A percentile compares a stretch with the other conserved stretches of the same genome.
These are phyloP conservation scores for Colletotrichum sp. DNA, from an alignment of 2,329 filamentous ascomycete genomes.

Conservation along the genomic window DNA sequence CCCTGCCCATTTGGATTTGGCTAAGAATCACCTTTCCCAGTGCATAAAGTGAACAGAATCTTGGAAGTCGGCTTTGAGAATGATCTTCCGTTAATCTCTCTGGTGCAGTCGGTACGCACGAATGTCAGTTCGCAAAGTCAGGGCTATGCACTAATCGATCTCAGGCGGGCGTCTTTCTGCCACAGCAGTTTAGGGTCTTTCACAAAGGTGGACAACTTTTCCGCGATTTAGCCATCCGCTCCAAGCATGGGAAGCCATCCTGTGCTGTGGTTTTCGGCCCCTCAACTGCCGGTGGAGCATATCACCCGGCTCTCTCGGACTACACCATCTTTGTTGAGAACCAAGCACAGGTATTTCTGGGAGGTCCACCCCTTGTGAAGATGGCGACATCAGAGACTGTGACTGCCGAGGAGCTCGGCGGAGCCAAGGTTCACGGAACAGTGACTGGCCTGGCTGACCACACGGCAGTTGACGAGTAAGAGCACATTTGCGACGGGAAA, in stretches of 20 bases:
- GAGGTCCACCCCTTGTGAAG: background rate
- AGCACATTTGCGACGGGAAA: background rate
- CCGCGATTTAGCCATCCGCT: background rate
- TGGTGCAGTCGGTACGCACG: background rate
- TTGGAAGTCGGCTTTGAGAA: background rate
- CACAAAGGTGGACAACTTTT: background rate
- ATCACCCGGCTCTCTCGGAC: background rate
- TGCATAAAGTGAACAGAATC: background rate
- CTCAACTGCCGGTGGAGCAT: background rate
- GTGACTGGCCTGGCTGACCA: background rate
- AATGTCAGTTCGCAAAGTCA: background rate
- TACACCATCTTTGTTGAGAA: background rate
- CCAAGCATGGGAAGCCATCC: background rate
- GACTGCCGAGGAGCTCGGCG: background rate
- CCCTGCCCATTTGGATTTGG: rapidly evolving
- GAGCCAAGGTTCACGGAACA: background rate
- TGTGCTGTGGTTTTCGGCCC: background rate
- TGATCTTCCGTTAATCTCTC: background rate
- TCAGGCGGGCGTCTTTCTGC: background rate
- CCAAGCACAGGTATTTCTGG: background rate
- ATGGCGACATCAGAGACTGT: background rate
- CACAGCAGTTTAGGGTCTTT: background rate
- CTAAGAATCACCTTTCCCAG: background rate
- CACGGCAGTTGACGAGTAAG: background rate
- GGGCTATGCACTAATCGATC: rapidly evolving